Conservation (phyloP, 2,329 filamentous ascomycete genomes). For the Aureobasidium sp. region DNA sequence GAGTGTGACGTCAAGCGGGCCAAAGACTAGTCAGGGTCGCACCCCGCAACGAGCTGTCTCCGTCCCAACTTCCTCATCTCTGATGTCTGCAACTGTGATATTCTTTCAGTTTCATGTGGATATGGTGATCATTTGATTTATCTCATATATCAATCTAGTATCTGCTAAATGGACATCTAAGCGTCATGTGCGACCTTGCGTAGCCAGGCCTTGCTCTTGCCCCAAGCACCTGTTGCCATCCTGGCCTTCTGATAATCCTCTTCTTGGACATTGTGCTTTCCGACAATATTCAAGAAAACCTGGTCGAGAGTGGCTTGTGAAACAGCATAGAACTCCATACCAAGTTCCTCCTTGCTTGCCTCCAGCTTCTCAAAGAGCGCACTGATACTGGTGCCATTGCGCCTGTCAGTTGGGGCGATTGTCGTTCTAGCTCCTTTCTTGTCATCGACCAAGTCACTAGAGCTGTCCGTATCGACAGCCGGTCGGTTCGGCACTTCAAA, state of each 20-base stretch:
- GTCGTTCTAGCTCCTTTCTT: conserved; percentile 8
- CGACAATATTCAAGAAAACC: conserved; percentile 81
- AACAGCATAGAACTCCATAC: conserved; percentile 80
- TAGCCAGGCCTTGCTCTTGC: conserved; percentile 10
- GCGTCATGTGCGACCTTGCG: conserved; percentile 8
- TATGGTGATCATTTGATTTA: no score
- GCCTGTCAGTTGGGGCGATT: conserved; percentile 13
- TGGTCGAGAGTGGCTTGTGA: conserved; percentile 83
- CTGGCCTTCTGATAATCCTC: conserved; percentile 42
- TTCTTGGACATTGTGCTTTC: conserved; percentile 69
- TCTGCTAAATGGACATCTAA: background rate
- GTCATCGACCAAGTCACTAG: conserved; percentile 13
- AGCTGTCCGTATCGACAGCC: conserved; percentile 15
- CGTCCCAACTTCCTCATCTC: background rate
- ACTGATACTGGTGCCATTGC: conserved; percentile 55
- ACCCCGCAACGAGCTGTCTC: background rate
- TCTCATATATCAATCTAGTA: background rate
- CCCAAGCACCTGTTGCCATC: conserved; percentile 15
- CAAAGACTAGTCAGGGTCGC: background rate
- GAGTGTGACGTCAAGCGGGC: conserved; percentile 12
- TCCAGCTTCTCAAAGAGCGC: conserved; percentile 67
- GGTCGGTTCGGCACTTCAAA: conserved; percentile 60
- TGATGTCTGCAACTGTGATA: background rate
- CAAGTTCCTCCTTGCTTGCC: conserved; percentile 58
- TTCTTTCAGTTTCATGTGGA: background rate